Evolutionary conservation across 768 basidiomycete genomes (phyloP).

Genomic region (Boletus bicolor): DNA sequence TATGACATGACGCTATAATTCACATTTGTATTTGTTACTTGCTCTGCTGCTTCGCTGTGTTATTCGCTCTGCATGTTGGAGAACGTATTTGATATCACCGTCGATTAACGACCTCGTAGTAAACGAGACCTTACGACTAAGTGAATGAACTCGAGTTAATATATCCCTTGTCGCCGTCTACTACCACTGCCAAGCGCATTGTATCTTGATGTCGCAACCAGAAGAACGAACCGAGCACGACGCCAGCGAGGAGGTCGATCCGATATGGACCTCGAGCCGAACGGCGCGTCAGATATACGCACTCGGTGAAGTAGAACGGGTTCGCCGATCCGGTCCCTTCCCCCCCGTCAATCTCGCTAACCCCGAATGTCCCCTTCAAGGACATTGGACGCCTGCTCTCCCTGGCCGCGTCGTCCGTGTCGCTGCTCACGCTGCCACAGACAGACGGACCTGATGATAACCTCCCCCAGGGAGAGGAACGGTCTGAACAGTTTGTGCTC

Average conservation of each 20-base stretch:
- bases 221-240: slow-evolving; percentile 16
- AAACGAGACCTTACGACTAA: background rate
- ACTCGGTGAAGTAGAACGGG: slow-evolving; percentile 79
- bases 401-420: slow-evolving; percentile 74
- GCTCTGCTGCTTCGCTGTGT: slow-evolving; percentile 33
- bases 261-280: slow-evolving; percentile 77
- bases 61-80: slow-evolving; percentile 14
- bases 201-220: slow-evolving; percentile 20
- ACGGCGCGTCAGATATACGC: slow-evolving; percentile 81
- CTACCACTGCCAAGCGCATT: background rate
- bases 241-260: slow-evolving; percentile 52
- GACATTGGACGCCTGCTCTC: slow-evolving; percentile 75
- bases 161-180: background rate
- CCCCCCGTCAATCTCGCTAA: background rate
- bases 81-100: background rate
- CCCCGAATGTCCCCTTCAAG: slow-evolving; percentile 35
- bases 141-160: background rate
- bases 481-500: slow-evolving; percentile 80
- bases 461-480: slow-evolving; percentile 76
- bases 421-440: slow-evolving; percentile 78
- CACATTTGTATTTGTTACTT: slow-evolving; percentile 23
- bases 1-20: slow-evolving; percentile 28
- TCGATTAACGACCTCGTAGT: background rate
- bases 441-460: slow-evolving; percentile 66
- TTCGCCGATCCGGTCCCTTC: slow-evolving; percentile 21